Evolutionary conservation across 305 asterid genomes (phyloP), one percentile per base, ranked within the genome.

Genomic region (Solanum hybrid): DNA sequence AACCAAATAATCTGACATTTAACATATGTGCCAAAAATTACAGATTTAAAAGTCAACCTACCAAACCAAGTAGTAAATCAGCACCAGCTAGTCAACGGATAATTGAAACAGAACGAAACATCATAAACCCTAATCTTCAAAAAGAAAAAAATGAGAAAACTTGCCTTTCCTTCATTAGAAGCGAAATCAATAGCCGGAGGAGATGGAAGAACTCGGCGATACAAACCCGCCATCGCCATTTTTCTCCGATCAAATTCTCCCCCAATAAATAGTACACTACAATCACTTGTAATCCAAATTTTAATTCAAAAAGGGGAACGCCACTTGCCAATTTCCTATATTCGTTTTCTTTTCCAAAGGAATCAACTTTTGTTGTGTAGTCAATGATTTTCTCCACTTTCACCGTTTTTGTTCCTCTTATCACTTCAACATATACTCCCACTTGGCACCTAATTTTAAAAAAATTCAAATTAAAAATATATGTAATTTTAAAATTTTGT

Each of bases 151-250:
- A 26, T 8, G 39, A 74, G 40, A 3, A 31, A 35, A 24, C 69
- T 75, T 86, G 94, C 98, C 98, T 96, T 97, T 94, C 99, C 99
- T 86, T 97, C 98, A 87, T 94, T 89, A 51, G 99, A 96, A 87
- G 99, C 94, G 28, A 97, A 97, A 90, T 97, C 99, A 80, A 95
- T 90, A 69, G 99, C 98, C 4, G 99, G 99, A 87, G 99, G 99
- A n/a, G 97, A 96, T 12, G 99, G 99, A 79, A 96, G 98, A 79
- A 95, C 87, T 26, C 99, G 97, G 93, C 98, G 92, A 93, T 97
- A 96, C 89, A 96, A 82, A 82, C 98, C 94, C 5, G 99, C 98
- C 94, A 92, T 93, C 91, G 99, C 98, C 99, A 97, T 96, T 39
- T 42, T 35, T 74, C 18, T 31, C 73, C 28, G 10, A 69, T 84